These are phyloP conservation scores for Passiflora organensis DNA, from an alignment of 345 rosid genomes.

Conservation along the genomic window DNA sequence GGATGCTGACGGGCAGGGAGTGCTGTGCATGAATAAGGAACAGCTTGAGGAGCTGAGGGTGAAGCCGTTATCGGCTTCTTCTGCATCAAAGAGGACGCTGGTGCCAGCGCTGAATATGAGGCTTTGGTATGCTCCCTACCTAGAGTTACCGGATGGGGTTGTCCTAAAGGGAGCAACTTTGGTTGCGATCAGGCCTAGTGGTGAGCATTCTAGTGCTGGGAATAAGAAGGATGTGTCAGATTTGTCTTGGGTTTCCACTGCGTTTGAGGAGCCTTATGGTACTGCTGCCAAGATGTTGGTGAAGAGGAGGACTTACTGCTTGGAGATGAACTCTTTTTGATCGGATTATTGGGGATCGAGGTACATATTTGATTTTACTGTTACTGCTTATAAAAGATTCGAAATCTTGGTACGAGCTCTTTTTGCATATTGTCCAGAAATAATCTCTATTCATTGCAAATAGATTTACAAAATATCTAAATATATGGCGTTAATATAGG, in stretches of 20 bases:
- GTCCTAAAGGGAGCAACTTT: conserved; percentile 85
- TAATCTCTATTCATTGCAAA: no score
- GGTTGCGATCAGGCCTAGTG: conserved; percentile 92
- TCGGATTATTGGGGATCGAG: conserved; percentile 19
- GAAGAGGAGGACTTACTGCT: conserved; percentile 84
- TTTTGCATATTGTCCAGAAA: background rate
- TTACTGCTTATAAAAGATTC: background rate
- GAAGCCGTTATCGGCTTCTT: conserved; percentile 87
- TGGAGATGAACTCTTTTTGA: conserved; percentile 99
- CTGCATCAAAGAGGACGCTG: conserved; percentile 87
- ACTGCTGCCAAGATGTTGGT: conserved; percentile 85
- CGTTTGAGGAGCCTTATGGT: conserved; percentile 82
- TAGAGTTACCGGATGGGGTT: conserved; percentile 79
- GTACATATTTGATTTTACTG: conserved; percentile 15
- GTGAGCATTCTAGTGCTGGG: conserved; percentile 29
- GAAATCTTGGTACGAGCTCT: background rate
- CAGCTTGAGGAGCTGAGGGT: conserved; percentile 89
- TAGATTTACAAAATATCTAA: no score
- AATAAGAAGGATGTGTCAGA: conserved; percentile 63
- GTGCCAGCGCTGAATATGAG: conserved; percentile 93
- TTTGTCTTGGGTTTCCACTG: conserved; percentile 69
- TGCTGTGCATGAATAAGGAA: conserved; percentile 82
- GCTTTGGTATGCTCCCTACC: conserved; percentile 85
- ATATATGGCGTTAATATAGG: no score
- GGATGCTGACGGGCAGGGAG: conserved; percentile 88